Conservation (phyloP, 306 rosid genomes). For the Dalbergia oliveri region DNA sequence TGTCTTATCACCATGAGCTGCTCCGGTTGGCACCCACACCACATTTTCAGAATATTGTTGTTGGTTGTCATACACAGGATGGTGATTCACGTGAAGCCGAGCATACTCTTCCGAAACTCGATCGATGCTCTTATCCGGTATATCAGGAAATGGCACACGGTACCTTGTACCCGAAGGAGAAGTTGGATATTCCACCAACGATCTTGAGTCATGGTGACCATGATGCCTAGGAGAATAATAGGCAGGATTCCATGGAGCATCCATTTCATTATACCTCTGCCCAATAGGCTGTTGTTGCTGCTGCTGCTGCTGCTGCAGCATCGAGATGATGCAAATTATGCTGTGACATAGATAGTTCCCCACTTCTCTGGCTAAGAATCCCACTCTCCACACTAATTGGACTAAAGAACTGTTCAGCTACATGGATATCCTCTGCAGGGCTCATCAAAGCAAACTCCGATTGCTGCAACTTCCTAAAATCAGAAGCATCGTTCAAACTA, state of each 20-base stretch:
- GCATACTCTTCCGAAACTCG: slow-evolving; percentile 82
- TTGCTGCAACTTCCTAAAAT: slow-evolving; percentile 70
- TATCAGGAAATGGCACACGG: slow-evolving; percentile 68
- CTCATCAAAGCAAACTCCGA: slow-evolving; percentile 64
- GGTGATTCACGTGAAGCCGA: slow-evolving; percentile 72
- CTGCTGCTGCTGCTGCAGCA: slow-evolving; percentile 76
- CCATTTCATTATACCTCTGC: slow-evolving; percentile 84
- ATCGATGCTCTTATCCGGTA: slow-evolving; percentile 71
- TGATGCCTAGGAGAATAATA: slow-evolving; percentile 92
- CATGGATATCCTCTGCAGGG: slow-evolving; percentile 69
- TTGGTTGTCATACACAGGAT: slow-evolving; percentile 74
- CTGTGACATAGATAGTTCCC: slow-evolving; percentile 63
- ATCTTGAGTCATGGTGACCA: slow-evolving; percentile 72
- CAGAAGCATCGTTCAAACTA: slow-evolving; percentile 77
- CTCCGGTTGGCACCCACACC: slow-evolving; percentile 71
- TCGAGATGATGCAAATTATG: slow-evolving; percentile 68
- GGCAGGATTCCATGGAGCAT: slow-evolving; percentile 88
- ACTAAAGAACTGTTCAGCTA: slow-evolving; percentile 68
- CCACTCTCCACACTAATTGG: slow-evolving; percentile 69
- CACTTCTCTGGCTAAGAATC: slow-evolving; percentile 79
- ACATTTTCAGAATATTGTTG: slow-evolving; percentile 81
- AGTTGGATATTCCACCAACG: slow-evolving; percentile 77
- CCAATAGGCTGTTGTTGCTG: slow-evolving; percentile 67
- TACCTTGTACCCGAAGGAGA: slow-evolving; percentile 83
- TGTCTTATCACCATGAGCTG: slow-evolving; percentile 66